These are phyloP conservation scores for Pseudocercospora fuligena DNA, from an alignment of 2,329 filamentous ascomycete genomes.

Conservation along the genomic window DNA sequence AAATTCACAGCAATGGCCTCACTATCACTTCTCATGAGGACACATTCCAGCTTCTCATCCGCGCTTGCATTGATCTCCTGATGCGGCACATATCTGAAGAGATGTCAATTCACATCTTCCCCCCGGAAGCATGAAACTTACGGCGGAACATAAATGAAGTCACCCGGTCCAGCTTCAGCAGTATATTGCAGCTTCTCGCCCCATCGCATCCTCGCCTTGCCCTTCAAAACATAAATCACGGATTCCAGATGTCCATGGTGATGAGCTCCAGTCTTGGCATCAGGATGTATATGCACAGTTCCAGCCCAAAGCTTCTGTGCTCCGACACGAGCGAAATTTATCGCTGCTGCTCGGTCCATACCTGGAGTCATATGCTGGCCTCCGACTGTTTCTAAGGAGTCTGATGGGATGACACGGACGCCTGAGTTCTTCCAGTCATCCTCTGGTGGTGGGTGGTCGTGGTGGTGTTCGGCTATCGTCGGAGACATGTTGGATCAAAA, in stretches of 20 bases:
- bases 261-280: constrained; percentile 53
- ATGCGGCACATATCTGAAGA: constrained; percentile 41
- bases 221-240: constrained; percentile 53
- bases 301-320: constrained; percentile 54
- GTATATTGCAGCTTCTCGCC: constrained; percentile 52
- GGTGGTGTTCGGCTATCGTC: constrained; percentile 13
- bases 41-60: constrained; percentile 51
- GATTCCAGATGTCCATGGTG: constrained; percentile 53
- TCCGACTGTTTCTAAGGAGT: constrained; percentile 44
- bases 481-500: not conserved
- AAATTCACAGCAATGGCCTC: constrained; percentile 53
- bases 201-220: constrained; percentile 53
- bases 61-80: constrained; percentile 53
- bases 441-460: constrained; percentile 31
- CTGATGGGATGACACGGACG: constrained; percentile 49
- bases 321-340: constrained; percentile 51
- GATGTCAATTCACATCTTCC: not conserved
- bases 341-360: constrained; percentile 52
- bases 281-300: constrained; percentile 50
- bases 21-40: constrained; percentile 49
- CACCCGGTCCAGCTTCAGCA: constrained; percentile 52
- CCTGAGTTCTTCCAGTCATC: constrained; percentile 49
- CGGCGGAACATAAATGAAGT: constrained; percentile 54
- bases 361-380: constrained; percentile 49
- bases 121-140: constrained; percentile 29